Percentiles rank a stretch among this genome's conserved stretches.
phyloP scores from a whole-genome alignment of 192 early-diverging fungal genomes.

The Mortierella antarctica region DNA sequence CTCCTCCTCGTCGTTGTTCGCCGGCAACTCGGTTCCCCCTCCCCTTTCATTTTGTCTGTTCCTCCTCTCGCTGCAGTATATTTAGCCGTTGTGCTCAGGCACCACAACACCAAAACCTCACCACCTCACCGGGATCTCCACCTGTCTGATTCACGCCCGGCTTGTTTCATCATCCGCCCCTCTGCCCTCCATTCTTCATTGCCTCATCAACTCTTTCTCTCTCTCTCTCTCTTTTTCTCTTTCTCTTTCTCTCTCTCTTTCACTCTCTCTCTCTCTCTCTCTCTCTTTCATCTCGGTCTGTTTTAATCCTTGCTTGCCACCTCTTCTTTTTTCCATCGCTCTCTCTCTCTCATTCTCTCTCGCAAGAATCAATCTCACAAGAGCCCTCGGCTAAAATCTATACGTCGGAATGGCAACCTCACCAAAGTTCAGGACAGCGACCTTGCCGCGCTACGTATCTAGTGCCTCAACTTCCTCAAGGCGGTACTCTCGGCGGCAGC shows the following conservation, averaged over 20 bases:
- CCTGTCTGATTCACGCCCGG: neutral
- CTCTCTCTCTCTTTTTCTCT: neutral
- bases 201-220: neutral
- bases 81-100: too few relatives aligned
- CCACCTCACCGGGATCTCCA: too few relatives aligned
- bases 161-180: neutral
- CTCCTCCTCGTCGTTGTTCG: too few relatives aligned
- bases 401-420: slow-evolving; percentile 27
- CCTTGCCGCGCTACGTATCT: slow-evolving; percentile 12
- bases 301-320: neutral
- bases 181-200: neutral
- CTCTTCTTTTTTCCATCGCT: neutral
- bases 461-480: slow-evolving; percentile 7
- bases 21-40: too few relatives aligned
- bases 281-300: neutral
- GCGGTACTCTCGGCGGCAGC: slow-evolving; percentile 18
- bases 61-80: too few relatives aligned
- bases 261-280: neutral
- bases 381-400: neutral
- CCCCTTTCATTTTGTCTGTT: too few relatives aligned
- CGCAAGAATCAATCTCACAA: neutral
- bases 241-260: slow-evolving; percentile 3
- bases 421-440: slow-evolving; percentile 39
- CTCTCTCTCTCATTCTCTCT: neutral
- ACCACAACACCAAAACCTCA: too few relatives aligned